Evolutionary conservation across 2,329 filamentous ascomycete genomes (phyloP).

Genomic region (Acrodontium crateriforme): DNA sequence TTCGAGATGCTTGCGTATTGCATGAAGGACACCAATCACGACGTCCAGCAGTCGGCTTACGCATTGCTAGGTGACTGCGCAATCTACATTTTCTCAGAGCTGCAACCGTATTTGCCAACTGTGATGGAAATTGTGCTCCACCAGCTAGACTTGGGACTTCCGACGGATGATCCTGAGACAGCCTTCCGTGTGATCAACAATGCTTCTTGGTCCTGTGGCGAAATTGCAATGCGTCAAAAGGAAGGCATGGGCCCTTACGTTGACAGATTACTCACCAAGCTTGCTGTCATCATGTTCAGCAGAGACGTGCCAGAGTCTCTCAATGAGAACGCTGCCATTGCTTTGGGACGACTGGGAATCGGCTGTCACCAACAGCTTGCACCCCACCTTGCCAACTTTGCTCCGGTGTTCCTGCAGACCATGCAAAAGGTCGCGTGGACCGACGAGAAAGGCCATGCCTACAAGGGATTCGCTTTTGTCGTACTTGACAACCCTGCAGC

Average conservation of each 20-base stretch:
- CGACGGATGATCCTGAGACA: conserved; percentile 67
- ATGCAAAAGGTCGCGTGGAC: conserved; percentile 79
- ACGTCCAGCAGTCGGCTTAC: conserved; percentile 92
- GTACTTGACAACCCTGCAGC: conserved; percentile 79
- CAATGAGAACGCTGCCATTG: conserved; percentile 87
- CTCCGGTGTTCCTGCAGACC: conserved; percentile 63
- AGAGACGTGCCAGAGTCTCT: conserved; percentile 74
- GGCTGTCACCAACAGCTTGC: conserved; percentile 64
- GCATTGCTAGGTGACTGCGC: conserved; percentile 89
- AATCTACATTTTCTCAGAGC: conserved; percentile 74
- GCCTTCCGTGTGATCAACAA: conserved; percentile 94
- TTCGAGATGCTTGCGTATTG: conserved; percentile 85
- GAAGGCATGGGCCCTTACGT: conserved; percentile 62
- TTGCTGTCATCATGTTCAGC: conserved; percentile 73
- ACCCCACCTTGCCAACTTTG: conserved; percentile 65
- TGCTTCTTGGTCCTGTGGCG: conserved; percentile 90
- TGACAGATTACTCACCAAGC: conserved; percentile 59
- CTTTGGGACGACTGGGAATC: conserved; percentile 74
- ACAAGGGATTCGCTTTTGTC: conserved; percentile 77
- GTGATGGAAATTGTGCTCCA: conserved; percentile 72
- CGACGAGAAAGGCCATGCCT: conserved; percentile 87
- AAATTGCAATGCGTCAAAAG: conserved; percentile 71
- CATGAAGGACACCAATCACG: conserved; percentile 80
- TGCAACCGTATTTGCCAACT: conserved; percentile 58
- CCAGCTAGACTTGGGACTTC: conserved; percentile 61